Conservation (phyloP, 2,329 filamentous ascomycete species). For the Tolypocladium capitatum region DNA sequence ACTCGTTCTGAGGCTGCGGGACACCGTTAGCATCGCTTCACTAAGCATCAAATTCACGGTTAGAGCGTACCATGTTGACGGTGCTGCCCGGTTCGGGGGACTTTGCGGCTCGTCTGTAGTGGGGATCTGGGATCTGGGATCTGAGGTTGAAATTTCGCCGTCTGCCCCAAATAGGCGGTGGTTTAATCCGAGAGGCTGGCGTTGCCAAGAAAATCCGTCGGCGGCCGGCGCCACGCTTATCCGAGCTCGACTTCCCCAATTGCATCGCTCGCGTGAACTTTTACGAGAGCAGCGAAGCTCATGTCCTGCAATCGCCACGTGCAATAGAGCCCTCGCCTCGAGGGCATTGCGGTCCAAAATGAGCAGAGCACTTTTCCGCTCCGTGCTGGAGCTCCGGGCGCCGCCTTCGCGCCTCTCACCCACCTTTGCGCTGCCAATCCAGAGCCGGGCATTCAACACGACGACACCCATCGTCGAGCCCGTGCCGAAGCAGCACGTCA, state of each 20-base stretch:
- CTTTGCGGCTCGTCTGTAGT: neutral
- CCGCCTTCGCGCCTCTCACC: constrained; percentile 16
- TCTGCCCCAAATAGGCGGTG: constrained; percentile 2
- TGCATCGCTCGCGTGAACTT: constrained; percentile 6
- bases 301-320: constrained; percentile 7
- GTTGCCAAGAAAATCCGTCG: constrained; percentile 7
- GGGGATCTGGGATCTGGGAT: neutral
- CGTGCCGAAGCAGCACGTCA: constrained; percentile 17
- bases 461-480: constrained; percentile 37
- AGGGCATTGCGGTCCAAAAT: constrained; percentile 22
- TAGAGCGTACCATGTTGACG: constrained; percentile 19
- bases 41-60: neutral
- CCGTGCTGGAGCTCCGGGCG: constrained; percentile 45
- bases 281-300: constrained; percentile 3
- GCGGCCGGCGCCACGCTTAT: constrained; percentile 21
- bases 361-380: constrained; percentile 50
- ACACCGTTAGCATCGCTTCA: neutral
- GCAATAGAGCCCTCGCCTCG: constrained; percentile 10
- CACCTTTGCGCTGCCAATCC: constrained; percentile 13
- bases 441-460: constrained; percentile 29
- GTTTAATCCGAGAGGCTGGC: neutral
- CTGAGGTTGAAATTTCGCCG: constrained; percentile 6
- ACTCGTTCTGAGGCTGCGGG: constrained; percentile 61
- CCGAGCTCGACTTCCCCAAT: constrained; percentile 8
- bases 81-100: constrained; percentile 2